phyloP scores from a whole-genome alignment of 495 filamentous ascomycete genomes.

The Entonaema liquescens region DNA sequence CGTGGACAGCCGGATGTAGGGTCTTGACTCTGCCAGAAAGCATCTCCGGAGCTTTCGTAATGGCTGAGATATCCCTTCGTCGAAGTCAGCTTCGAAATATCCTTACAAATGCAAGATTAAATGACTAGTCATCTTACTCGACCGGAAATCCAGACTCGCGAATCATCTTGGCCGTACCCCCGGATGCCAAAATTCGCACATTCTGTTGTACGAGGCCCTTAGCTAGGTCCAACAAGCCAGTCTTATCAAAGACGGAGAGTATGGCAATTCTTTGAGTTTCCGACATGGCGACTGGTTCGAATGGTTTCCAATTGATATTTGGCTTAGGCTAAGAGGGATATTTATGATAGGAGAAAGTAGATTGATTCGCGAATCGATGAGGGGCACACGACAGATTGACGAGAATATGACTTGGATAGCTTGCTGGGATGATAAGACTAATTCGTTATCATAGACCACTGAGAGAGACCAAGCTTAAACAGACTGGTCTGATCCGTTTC shows the following conservation, averaged over 20 bases:
- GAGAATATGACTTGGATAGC: conserved; percentile 12
- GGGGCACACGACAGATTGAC: conserved; percentile 10
- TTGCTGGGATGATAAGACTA: conserved; percentile 10
- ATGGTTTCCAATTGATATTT: conserved; percentile 9
- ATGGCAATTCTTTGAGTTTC: conserved; percentile 73
- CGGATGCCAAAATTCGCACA: conserved; percentile 91
- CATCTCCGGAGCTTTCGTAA: conserved; percentile 99
- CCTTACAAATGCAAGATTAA: not conserved
- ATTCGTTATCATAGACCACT: not conserved
- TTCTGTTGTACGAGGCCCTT: conserved; percentile 91
- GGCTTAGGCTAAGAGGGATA: not conserved
- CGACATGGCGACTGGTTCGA: conserved; percentile 45
- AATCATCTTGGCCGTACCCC: conserved; percentile 93
- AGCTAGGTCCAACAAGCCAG: conserved; percentile 91
- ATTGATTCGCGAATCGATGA: conserved; percentile 17
- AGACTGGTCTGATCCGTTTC: conserved; percentile 1
- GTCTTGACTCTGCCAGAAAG: conserved; percentile 96
- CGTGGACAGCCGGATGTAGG: conserved; percentile 93
- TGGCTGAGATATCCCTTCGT: conserved; percentile 88
- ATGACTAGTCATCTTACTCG: conserved; percentile 67
- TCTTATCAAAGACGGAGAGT: conserved; percentile 98
- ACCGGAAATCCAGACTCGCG: conserved; percentile 93
- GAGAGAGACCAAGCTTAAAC: not conserved
- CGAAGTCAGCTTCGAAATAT: conserved; percentile 22
- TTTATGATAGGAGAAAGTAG: conserved; percentile 6